phyloP scores from a whole-genome alignment of 306 rosid genomes.

The Hylodesmum podocarpum region DNA sequence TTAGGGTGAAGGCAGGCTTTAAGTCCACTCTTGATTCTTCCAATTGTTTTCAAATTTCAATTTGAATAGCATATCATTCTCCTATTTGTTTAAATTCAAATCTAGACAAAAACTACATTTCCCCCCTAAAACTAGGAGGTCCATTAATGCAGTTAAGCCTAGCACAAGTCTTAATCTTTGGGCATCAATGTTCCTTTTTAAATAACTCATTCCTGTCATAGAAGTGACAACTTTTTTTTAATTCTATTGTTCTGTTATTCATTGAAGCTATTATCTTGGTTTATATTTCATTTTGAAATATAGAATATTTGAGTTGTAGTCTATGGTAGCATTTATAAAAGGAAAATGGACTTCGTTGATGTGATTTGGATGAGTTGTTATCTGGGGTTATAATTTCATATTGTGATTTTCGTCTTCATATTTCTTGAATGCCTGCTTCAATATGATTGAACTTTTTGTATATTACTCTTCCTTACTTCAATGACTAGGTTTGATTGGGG shows the following conservation, averaged over 20 bases:
- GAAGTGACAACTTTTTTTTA: neutral
- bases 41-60: neutral
- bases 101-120: neutral
- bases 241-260: neutral
- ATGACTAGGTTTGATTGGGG: conserved; percentile 18
- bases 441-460: neutral
- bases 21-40: conserved; percentile 7
- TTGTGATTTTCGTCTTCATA: conserved; percentile 18
- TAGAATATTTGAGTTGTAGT: neutral
- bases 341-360: neutral
- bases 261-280: conserved; percentile 3
- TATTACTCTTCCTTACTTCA: conserved; percentile 6
- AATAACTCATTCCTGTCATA: neutral
- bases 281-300: conserved; percentile 4
- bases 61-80: neutral
- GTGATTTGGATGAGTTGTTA: neutral
- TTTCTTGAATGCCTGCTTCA: neutral
- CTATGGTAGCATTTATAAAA: neutral
- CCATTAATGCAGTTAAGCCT: neutral
- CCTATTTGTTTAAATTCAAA: conserved; percentile 5
- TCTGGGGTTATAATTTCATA: conserved; percentile 3
- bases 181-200: neutral
- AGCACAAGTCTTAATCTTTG: neutral
- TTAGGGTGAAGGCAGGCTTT: conserved; percentile 7
- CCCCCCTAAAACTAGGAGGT: neutral